A percentile compares a stretch with the other conserved stretches of the same genome.
These are phyloP conservation scores for Hamamelis virginiana DNA, from an alignment of 164 flowering plant genomes.

Conservation along the genomic window DNA sequence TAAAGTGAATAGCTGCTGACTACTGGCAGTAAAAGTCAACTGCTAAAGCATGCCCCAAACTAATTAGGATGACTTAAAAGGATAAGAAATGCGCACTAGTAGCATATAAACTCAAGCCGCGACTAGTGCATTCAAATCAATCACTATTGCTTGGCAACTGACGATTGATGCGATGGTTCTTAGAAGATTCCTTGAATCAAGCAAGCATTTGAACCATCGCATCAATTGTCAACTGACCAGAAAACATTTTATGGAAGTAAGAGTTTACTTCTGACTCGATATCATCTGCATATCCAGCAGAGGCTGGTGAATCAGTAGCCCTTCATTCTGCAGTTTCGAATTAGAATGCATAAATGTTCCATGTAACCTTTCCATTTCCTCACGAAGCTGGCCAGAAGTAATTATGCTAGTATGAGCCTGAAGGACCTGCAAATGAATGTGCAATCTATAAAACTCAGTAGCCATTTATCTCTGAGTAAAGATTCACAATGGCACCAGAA, in stretches of 20 bases:
- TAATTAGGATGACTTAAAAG: neutral
- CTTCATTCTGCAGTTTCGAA: constrained; percentile 56
- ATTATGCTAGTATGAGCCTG: constrained; percentile 51
- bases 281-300: constrained; percentile 73
- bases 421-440: constrained; percentile 58
- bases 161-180: too few relatives aligned
- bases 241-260: constrained; percentile 83
- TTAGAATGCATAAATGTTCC: constrained; percentile 34
- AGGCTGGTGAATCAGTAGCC: constrained; percentile 47
- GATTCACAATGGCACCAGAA: constrained; percentile 46
- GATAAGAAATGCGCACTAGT: neutral
- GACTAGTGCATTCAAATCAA: too few relatives aligned
- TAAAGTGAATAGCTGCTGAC: too few relatives aligned
- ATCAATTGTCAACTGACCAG: constrained; percentile 69
- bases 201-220: constrained; percentile 88
- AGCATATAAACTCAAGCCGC: neutral
- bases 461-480: constrained; percentile 50
- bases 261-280: constrained; percentile 84
- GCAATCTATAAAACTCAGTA: neutral
- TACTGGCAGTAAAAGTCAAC: too few relatives aligned
- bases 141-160: too few relatives aligned
- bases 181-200: constrained; percentile 79
- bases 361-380: constrained; percentile 70
- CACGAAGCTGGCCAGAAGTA: constrained; percentile 49
- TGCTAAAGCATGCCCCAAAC: neutral